Base-by-base conservation (phyloP, 345 rosid genomes). In the Nephelium lappaceum region DNA sequence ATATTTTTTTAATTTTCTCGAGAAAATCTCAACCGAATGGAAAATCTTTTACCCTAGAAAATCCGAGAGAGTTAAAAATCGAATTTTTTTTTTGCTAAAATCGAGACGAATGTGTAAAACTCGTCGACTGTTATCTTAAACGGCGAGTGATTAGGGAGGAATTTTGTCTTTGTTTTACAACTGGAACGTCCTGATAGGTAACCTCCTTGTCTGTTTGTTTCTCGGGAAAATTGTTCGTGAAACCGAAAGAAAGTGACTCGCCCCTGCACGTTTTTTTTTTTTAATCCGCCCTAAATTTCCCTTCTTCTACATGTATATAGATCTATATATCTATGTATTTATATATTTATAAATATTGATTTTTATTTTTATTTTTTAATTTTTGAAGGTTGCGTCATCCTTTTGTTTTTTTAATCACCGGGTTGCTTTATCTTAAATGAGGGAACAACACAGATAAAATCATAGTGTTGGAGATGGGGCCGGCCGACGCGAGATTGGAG, bases 21-120 rank as follows among this genome's bases (percentile, higher is more conserved):
- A n/a, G 45, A 49, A 63, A 53, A 67, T 41, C 10, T 53, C 19
- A 80, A 55, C 55, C 36, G 14, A 42, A 27, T 24, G 8, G 51
- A 64, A 73, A 63, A 36, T 21, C 16, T 39, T 53, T 3, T 25
- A 45, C 10, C 69, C 39, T 18, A 15, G 42, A 43, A 63, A 64
- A 39, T n/a, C 19, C 14, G 55, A 47, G 6, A 36, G 31, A 36
- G 16, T 9, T 45, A 24, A 31, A 42, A 66, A 41, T 8, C 21
- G 14, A 5, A 27, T 75, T 15, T 14, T 27, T 2, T 73, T 67
- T 8, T 74, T 75, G 85, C 85, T 63, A 67, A 74, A 71, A 68
- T 5, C 81, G 82, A 89, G 86, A 84, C 73, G 23, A 71, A 67
- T 79, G 87, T 89, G 83, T 87, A 79, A 81, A 81, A 81, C 81